These are phyloP conservation scores for Coprinopsis marcescibilis DNA, from an alignment of 768 basidiomycete species.

Conservation along the genomic window DNA sequence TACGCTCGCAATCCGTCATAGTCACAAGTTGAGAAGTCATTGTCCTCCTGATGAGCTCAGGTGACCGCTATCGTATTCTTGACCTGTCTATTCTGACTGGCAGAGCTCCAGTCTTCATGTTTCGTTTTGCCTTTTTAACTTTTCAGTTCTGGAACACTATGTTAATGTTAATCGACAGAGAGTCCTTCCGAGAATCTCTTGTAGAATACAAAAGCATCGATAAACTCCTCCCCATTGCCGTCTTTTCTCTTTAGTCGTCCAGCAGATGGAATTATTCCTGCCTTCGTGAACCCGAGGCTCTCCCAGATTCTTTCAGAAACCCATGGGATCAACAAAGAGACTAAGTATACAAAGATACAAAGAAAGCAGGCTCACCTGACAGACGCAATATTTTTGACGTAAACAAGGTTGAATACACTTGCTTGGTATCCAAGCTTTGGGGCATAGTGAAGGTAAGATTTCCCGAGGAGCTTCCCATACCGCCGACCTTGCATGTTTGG, in stretches of 20 bases:
- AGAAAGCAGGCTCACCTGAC: conserved; percentile 38
- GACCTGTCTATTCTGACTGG: too few species aligned
- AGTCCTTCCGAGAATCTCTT: conserved; percentile 54
- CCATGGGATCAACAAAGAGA: neutral
- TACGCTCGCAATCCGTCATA: too few species aligned
- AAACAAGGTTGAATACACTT: conserved; percentile 90
- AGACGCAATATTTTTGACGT: conserved; percentile 76
- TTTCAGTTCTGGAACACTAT: too few species aligned
- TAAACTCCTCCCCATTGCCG: conserved; percentile 76
- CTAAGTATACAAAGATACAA: neutral
- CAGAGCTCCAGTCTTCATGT: too few species aligned
- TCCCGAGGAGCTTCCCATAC: conserved; percentile 67
- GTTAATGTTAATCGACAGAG: too few species aligned
- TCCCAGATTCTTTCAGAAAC: conserved; percentile 73
- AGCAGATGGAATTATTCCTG: conserved; percentile 69
- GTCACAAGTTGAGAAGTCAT: too few species aligned
- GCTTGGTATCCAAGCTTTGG: conserved; percentile 72
- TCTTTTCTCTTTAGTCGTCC: conserved; percentile 65
- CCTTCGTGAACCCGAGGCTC: conserved; percentile 68
- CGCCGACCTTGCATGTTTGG: conserved; percentile 54
- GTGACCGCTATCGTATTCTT: too few species aligned
- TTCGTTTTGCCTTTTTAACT: too few species aligned
- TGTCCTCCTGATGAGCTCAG: too few species aligned
- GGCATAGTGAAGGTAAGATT: conserved; percentile 75
- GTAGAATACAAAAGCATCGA: conserved; percentile 84